Conservation (phyloP, 768 basidiomycete genomes). For the Chalciporus chontae region DNA sequence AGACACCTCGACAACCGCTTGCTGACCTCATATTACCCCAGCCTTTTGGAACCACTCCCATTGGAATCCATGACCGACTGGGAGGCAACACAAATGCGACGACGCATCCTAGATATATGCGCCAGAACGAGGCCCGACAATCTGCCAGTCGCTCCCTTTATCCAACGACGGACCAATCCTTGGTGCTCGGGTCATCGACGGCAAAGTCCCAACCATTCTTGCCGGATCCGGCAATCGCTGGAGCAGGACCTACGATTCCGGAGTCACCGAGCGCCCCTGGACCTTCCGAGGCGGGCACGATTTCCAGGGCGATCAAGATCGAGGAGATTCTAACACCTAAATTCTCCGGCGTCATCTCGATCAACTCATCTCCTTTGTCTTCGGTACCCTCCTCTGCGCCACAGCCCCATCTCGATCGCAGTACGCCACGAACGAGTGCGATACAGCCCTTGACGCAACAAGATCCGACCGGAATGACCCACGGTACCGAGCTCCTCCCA, state of each 20-base stretch:
- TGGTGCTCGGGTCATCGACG: no score
- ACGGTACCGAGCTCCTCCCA: background rate
- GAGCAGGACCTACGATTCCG: background rate
- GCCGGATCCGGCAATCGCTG: background rate
- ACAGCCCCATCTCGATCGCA: background rate
- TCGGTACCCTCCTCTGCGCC: slow-evolving; percentile 9
- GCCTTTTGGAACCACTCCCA: background rate
- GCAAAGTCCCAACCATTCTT: background rate
- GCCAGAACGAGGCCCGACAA: background rate
- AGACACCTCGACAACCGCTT: slow-evolving; percentile 19
- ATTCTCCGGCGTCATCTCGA: slow-evolving; percentile 11
- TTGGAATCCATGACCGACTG: background rate
- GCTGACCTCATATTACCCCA: slow-evolving; percentile 12
- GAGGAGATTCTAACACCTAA: slow-evolving; percentile 14
- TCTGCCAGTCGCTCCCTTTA: background rate
- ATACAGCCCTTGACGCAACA: background rate
- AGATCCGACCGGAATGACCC: background rate
- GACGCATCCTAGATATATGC: slow-evolving; percentile 11
- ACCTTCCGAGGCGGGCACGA: background rate
- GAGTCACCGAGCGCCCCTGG: background rate
- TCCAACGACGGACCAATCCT: no score
- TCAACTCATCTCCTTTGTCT: slow-evolving; percentile 13
- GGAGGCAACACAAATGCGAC: background rate
- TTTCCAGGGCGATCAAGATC: slow-evolving; percentile 14
- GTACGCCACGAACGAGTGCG: background rate